These are phyloP conservation scores for Closterium sp. DNA, from an alignment of 139 green algal species.

Conservation along the genomic window DNA sequence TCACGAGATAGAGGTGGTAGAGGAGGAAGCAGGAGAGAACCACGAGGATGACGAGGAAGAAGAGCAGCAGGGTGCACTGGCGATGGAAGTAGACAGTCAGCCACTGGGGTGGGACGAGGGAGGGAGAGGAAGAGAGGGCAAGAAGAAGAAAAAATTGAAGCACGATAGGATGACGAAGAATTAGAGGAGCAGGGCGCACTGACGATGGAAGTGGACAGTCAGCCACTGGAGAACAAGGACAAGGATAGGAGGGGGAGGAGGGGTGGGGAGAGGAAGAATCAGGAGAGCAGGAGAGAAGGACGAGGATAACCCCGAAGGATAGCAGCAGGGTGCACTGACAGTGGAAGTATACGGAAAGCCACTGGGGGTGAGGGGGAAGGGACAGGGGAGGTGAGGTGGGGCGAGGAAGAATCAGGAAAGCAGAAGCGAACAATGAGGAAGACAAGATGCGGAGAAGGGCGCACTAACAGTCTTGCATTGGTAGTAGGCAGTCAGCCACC, in stretches of 20 bases:
- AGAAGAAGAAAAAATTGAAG: constrained; percentile 9
- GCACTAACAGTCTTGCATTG: too few species aligned
- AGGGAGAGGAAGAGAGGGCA: neutral
- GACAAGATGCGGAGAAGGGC: too few species aligned
- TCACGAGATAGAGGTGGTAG: neutral
- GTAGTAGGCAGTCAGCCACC: constrained; percentile 11
- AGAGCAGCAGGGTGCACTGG: neutral
- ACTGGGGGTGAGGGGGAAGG: too few species aligned
- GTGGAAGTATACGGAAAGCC: too few species aligned
- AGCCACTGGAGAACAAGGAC: neutral
- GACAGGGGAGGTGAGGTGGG: neutral
- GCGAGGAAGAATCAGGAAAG: neutral
- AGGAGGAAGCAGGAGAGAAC: constrained; percentile 24
- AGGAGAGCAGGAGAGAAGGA: too few species aligned
- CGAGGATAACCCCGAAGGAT: too few species aligned
- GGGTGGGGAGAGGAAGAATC: too few species aligned
- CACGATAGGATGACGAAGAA: neutral
- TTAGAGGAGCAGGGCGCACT: neutral
- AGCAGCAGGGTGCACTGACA: too few species aligned
- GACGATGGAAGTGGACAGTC: neutral
- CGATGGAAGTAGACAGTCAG: neutral
- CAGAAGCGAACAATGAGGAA: neutral
- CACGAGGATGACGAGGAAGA: neutral
- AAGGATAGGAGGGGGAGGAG: neutral
- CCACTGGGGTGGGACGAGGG: constrained; percentile 33